Conservation (phyloP, 1,139 yeast species). For the Candida sanyaensis region DNA sequence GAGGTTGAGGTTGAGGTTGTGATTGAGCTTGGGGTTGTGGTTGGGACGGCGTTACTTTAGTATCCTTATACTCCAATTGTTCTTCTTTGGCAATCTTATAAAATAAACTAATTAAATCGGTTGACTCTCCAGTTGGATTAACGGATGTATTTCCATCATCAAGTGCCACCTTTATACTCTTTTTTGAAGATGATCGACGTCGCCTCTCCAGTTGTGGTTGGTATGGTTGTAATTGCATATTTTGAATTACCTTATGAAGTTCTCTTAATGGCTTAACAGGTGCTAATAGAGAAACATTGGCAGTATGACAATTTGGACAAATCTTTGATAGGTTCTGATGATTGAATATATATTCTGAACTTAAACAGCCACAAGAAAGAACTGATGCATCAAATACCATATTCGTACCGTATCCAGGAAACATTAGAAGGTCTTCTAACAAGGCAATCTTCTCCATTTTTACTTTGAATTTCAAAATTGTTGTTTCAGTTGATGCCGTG, state of each 20-base stretch:
- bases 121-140: conserved; percentile 22
- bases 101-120: conserved; percentile 40
- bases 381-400: conserved; percentile 53
- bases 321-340: conserved; percentile 20
- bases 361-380: conserved; percentile 71
- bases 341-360: conserved; percentile 50
- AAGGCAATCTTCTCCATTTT: conserved; percentile 29
- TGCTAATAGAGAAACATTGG: conserved; percentile 36
- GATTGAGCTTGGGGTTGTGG: neutral
- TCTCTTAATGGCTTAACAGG: conserved; percentile 55
- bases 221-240: conserved; percentile 11
- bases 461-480: no score
- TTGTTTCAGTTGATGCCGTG: no score
- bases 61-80: conserved; percentile 11
- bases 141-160: conserved; percentile 14
- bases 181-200: conserved; percentile 27
- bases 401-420: conserved; percentile 25
- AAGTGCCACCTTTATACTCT: conserved; percentile 20
- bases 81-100: conserved; percentile 48
- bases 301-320: conserved; percentile 54
- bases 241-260: conserved; percentile 42
- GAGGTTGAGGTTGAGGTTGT: neutral
- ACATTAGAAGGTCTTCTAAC: conserved; percentile 32
- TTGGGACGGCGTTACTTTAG: neutral
- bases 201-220: conserved; percentile 11